phyloP scores from a whole-genome alignment of 169 alveolate genomes.

The Cryptosporidium xiaoi region DNA sequence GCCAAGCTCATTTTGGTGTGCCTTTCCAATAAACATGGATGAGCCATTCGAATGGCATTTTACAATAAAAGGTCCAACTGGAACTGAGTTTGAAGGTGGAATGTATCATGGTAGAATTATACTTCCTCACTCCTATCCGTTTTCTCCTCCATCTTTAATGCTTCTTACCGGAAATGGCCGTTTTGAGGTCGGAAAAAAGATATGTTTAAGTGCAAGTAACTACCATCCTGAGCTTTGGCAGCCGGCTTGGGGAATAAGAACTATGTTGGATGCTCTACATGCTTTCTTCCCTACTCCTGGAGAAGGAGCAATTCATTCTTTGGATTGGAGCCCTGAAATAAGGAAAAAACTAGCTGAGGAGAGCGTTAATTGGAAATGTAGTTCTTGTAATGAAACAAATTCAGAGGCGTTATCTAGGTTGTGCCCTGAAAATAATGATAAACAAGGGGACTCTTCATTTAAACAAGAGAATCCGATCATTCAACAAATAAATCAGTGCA shows the following conservation, averaged over 20 bases:
- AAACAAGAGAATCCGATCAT: conserved; percentile 48
- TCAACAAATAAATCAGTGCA: conserved; percentile 38
- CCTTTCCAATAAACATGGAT: conserved; percentile 78
- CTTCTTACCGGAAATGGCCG: conserved; percentile 91
- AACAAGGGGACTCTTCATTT: background rate
- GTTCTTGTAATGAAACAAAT: conserved; percentile 56
- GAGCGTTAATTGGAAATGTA: conserved; percentile 70
- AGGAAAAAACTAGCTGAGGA: conserved; percentile 70
- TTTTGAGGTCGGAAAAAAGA: conserved; percentile 88
- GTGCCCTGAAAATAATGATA: conserved; percentile 7
- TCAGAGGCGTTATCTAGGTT: conserved; percentile 26
- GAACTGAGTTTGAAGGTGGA: conserved; percentile 92
- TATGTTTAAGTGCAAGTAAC: conserved; percentile 88
- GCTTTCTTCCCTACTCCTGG: conserved; percentile 89
- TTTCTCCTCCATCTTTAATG: conserved; percentile 91
- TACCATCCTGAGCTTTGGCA: conserved; percentile 94
- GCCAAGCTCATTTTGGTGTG: conserved; percentile 76
- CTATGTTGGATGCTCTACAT: conserved; percentile 89
- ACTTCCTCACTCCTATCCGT: conserved; percentile 91
- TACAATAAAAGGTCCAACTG: conserved; percentile 88
- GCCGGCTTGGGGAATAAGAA: conserved; percentile 93
- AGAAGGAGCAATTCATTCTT: conserved; percentile 72
- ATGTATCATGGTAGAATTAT: conserved; percentile 91
- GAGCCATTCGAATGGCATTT: conserved; percentile 93
- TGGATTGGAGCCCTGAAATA: conserved; percentile 73